phyloP scores from a whole-genome alignment of 1,284 basidiomycete species.

The Ganoderma sp. region DNA sequence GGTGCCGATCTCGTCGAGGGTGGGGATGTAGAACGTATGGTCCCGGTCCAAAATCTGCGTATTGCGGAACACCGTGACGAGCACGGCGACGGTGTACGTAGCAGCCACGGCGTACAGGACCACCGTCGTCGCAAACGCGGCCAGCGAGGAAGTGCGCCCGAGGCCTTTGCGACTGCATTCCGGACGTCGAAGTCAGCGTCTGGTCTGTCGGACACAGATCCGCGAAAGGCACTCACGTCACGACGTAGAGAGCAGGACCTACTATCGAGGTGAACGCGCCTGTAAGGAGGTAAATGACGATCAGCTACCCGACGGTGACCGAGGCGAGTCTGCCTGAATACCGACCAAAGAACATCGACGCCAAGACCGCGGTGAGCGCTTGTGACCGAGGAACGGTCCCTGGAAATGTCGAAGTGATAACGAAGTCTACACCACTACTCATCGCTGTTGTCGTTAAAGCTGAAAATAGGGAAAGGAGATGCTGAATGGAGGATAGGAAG shows the following conservation, averaged over 20 bases:
- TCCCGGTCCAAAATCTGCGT: neutral
- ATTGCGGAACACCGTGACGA: neutral
- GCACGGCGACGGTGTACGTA: neutral
- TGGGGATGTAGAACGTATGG: neutral
- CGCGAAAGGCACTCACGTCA: neutral
- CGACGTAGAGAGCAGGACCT: neutral
- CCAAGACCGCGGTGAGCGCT: neutral
- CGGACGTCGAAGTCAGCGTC: neutral
- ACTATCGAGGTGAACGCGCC: neutral
- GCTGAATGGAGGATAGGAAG: no score
- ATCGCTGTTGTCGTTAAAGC: no score
- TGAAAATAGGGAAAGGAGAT: no score
- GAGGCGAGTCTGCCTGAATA: no score
- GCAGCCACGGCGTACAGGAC: neutral
- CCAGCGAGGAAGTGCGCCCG: conserved; percentile 4
- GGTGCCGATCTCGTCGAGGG: neutral
- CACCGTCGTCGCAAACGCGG: neutral
- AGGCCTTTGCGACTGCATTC: neutral
- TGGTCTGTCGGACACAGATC: neutral
- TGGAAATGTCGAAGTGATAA: neutral
- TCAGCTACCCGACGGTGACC: neutral
- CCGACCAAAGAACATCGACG: neutral
- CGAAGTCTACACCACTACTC: no score
- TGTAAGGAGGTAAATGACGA: neutral
- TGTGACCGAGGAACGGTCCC: conserved; percentile 1